Evolutionary conservation across 2,329 filamentous ascomycete genomes (phyloP), one percentile per base, ranked within the genome.

Genomic region (Stagonosporopsis tanaceti): DNA sequence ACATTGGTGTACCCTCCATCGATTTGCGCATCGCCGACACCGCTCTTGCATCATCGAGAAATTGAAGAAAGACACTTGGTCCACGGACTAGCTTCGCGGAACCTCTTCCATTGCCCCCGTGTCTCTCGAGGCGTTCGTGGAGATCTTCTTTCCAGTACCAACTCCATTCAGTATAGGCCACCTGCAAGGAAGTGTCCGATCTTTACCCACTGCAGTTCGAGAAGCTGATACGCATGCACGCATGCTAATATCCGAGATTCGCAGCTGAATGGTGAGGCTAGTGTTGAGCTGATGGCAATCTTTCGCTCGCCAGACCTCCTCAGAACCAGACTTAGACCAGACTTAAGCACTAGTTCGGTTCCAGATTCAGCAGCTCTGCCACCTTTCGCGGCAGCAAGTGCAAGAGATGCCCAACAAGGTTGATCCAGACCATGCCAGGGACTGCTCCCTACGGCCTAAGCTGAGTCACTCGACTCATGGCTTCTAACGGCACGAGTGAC

Each of bases 221-320:
- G 45, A 40, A 48, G 28, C 39, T 17, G 20, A 3, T 20, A 32
- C 6, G 22, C 14, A 39, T 39, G 37, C 9, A 11, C 11, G 22
- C 14, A 39, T 39, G 37, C 9, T 5, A 22, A 15, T 9, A 11
- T 22, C 37, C 37, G 37, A 9, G 8, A 4, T 2, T 22, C n/a
- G 20, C 6, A 12, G 37, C 37, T 12, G 17, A 39, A 12, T n/a
- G 32, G 14, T n/a, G 44, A 30, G 44, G 37, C 44, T 48, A 48
- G 45, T 42, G 24, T 22, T 54, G 17, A 39, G 32, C 39, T 48
- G 32, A 32, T 48, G 17, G 32, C 38, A 15, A 35, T 38, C 6
- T 28, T 38, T 32, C 45, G 41, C 35, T 47, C 50, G 47, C 37
- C 37, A 38, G 37, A 51, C 41, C 25, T 57, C 28, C 42, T 37